Conservation (phyloP, 257 asterid species). For the Solanum tarapatanum region DNA sequence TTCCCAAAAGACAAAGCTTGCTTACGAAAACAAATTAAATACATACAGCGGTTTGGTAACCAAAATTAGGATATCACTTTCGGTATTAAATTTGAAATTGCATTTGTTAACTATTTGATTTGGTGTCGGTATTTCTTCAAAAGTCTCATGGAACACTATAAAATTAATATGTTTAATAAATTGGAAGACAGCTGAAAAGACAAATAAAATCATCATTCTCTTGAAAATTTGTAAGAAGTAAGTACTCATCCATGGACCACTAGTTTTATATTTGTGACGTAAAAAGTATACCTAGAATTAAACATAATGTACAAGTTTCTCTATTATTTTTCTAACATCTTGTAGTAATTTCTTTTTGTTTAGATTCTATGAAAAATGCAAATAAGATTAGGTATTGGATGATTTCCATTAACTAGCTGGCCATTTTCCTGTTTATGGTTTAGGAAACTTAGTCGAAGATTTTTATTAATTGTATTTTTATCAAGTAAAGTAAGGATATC, state of each 20-base stretch:
- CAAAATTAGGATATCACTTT: neutral
- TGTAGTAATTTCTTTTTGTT: neutral
- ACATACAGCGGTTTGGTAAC: neutral
- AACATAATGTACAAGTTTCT: neutral
- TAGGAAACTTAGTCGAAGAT: neutral
- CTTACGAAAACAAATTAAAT: neutral
- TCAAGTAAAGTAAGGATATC: neutral
- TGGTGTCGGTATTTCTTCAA: fast-evolving
- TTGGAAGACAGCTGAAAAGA: neutral
- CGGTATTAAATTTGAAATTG: neutral
- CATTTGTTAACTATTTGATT: neutral
- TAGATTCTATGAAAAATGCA: neutral
- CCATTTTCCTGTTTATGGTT: neutral
- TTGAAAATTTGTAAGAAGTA: neutral
- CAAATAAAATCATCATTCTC: neutral
- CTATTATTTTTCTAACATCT: neutral
- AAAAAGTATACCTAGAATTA: neutral
- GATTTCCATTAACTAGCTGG: neutral
- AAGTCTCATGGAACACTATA: neutral
- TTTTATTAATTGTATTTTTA: neutral
- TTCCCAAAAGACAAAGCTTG: neutral
- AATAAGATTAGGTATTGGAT: neutral
- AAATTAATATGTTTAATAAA: neutral
- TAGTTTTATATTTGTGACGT: neutral
- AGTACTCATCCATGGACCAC: neutral